Conservation (phyloP, 305 asterid species). For the Fraxinus floribunda region DNA sequence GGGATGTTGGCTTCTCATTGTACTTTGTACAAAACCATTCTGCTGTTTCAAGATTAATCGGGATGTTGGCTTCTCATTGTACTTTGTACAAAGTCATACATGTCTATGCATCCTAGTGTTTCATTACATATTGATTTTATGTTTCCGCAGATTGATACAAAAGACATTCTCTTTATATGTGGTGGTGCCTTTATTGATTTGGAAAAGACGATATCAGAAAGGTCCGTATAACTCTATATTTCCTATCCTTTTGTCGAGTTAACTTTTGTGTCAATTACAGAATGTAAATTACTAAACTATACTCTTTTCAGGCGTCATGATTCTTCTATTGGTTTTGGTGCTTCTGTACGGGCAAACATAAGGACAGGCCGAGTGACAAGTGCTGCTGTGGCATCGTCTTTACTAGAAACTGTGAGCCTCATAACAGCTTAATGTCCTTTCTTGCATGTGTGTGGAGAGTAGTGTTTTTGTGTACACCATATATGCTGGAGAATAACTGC, state of each 20-base stretch:
- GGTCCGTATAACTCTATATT: constrained; percentile 39
- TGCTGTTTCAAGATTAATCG: too few species aligned
- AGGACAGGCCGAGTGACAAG: constrained; percentile 68
- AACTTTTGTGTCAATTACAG: constrained; percentile 18
- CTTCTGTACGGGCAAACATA: constrained; percentile 92
- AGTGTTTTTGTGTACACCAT: background rate
- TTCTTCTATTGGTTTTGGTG: constrained; percentile 96
- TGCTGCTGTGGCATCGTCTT: constrained; percentile 84
- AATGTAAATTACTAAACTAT: constrained; percentile 20
- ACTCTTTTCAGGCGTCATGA: constrained; percentile 78
- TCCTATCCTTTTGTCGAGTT: background rate
- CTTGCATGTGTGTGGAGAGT: background rate
- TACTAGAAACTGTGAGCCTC: constrained; percentile 73
- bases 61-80: too few species aligned
- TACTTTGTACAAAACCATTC: too few species aligned
- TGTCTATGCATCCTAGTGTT: background rate
- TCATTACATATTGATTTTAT: background rate
- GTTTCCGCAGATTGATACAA: constrained; percentile 80
- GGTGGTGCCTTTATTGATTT: constrained; percentile 97
- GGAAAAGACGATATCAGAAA: constrained; percentile 94
- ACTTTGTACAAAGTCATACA: background rate
- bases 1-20: too few species aligned
- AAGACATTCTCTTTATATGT: constrained; percentile 91
- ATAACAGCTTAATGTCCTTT: background rate
- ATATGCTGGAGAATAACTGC: background rate